A percentile compares a stretch with the other conserved stretches of the same genome.
These are phyloP conservation scores for Cyberlindnera veronae DNA, from an alignment of 805 yeast species.

Conservation along the genomic window DNA sequence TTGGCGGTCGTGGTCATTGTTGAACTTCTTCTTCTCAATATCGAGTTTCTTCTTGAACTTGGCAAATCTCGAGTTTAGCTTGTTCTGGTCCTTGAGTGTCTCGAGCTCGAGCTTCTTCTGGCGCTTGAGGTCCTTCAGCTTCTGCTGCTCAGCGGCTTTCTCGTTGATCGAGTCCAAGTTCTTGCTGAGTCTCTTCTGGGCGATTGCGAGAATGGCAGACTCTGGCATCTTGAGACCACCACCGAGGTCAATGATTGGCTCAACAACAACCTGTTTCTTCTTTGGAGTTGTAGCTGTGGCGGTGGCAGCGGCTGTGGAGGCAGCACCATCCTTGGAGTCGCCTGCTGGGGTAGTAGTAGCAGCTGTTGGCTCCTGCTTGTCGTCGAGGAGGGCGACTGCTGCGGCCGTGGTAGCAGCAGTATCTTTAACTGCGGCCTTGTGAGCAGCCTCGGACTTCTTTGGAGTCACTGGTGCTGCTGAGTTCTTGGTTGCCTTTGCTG, in stretches of 20 bases:
- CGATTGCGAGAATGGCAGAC: constrained; percentile 26
- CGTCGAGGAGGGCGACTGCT: constrained; percentile 6
- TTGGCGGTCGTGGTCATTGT: constrained; percentile 14
- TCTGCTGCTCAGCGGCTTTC: constrained; percentile 26
- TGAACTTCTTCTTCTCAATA: constrained; percentile 20
- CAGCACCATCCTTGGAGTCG: constrained; percentile 1
- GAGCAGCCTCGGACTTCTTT: neutral
- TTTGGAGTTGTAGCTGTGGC: constrained; percentile 3
- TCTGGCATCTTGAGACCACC: constrained; percentile 29
- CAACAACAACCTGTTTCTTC: constrained; percentile 18
- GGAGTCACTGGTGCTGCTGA: constrained; percentile 1
- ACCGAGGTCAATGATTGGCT: constrained; percentile 26
- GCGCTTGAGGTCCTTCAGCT: constrained; percentile 22
- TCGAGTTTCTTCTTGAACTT: constrained; percentile 28
- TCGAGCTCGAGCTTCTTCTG: constrained; percentile 27
- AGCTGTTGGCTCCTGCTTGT: constrained; percentile 2
- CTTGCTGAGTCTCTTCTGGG: constrained; percentile 22
- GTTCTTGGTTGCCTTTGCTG: constrained; percentile 3
- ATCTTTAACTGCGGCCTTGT: neutral
- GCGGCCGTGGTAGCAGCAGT: constrained; percentile 4
- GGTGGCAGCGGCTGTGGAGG: constrained; percentile 6
- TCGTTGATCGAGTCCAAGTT: constrained; percentile 20
- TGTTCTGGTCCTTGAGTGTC: constrained; percentile 25
- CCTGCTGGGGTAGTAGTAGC: too few relatives aligned
- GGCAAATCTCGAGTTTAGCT: constrained; percentile 24